Percentiles rank a stretch among this genome's conserved stretches.
These are phyloP conservation scores for Dunaliella primolecta DNA, from an alignment of 139 green algal species.

Conservation along the genomic window DNA sequence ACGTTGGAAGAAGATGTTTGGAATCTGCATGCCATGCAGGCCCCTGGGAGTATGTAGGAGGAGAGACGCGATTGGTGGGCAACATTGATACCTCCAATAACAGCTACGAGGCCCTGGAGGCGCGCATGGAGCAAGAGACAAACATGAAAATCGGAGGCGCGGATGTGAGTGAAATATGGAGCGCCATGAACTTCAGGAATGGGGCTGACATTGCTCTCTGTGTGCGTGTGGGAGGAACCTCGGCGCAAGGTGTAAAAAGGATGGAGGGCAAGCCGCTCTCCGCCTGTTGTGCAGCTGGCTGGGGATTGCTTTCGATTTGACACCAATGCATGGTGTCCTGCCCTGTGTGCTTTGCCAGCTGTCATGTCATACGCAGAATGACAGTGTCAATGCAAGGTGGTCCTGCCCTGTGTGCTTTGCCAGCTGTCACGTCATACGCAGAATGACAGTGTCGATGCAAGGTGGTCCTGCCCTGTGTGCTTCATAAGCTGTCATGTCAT, in stretches of 20 bases:
- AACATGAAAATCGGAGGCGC: constrained; percentile 1
- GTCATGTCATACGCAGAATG: too few relatives aligned
- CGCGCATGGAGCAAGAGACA: not conserved
- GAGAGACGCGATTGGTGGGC: constrained; percentile 60
- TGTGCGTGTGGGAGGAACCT: constrained; percentile 18
- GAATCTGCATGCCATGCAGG: too few relatives aligned
- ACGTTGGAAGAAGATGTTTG: too few relatives aligned
- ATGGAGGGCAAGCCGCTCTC: not conserved
- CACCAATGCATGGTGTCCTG: not conserved
- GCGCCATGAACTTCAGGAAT: not conserved
- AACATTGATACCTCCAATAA: constrained; percentile 17
- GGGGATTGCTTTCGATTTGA: not conserved
- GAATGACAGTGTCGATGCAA: too few relatives aligned
- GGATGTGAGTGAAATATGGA: not conserved
- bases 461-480: too few relatives aligned
- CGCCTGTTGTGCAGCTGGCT: not conserved
- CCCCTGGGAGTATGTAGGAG: constrained; percentile 44
- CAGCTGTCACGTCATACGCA: too few relatives aligned
- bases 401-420: too few relatives aligned
- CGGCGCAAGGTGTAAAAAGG: too few relatives aligned
- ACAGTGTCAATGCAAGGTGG: too few relatives aligned
- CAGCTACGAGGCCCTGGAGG: constrained; percentile 2
- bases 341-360: too few relatives aligned
- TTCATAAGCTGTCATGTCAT: too few relatives aligned
- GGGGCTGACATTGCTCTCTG: constrained; percentile 10